Evolutionary conservation across 345 rosid species (phyloP).

Genomic region (Brassica juncea): DNA sequence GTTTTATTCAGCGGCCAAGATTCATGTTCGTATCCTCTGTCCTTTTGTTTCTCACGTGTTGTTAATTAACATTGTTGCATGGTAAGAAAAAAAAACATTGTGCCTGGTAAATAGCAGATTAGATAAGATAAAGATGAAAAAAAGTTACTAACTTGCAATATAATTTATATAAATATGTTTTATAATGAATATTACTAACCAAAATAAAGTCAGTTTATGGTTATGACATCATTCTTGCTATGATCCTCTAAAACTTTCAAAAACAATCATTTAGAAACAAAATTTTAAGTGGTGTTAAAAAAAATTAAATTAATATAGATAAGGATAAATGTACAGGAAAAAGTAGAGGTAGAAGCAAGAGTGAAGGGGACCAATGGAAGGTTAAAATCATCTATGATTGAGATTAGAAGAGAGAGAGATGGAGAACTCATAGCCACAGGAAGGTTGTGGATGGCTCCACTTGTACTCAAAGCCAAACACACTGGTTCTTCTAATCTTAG

Average conservation of each 20-base stretch:
- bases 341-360: slow-evolving; percentile 61
- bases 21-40: slow-evolving; percentile 37
- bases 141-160: neutral
- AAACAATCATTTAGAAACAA: neutral
- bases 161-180: neutral
- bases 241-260: neutral
- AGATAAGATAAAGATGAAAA: neutral
- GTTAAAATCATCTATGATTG: slow-evolving; percentile 47
- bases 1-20: slow-evolving; percentile 49
- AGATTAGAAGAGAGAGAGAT: slow-evolving; percentile 44
- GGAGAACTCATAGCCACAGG: slow-evolving; percentile 54
- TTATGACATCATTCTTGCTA: neutral
- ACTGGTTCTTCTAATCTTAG: slow-evolving; percentile 23
- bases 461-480: slow-evolving; percentile 1
- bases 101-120: neutral
- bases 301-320: neutral
- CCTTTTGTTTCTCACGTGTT: neutral
- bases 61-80: neutral
- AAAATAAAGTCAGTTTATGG: neutral
- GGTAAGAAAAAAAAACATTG: neutral
- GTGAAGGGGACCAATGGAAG: slow-evolving; percentile 50
- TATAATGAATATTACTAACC: neutral
- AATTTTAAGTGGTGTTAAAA: no score
- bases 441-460: slow-evolving; percentile 60
- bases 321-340: slow-evolving; percentile 48